A percentile compares a stretch with the other conserved stretches of the same genome.
phyloP scores from a whole-genome alignment of 1,284 basidiomycete species.

The Volvariella surrecta region DNA sequence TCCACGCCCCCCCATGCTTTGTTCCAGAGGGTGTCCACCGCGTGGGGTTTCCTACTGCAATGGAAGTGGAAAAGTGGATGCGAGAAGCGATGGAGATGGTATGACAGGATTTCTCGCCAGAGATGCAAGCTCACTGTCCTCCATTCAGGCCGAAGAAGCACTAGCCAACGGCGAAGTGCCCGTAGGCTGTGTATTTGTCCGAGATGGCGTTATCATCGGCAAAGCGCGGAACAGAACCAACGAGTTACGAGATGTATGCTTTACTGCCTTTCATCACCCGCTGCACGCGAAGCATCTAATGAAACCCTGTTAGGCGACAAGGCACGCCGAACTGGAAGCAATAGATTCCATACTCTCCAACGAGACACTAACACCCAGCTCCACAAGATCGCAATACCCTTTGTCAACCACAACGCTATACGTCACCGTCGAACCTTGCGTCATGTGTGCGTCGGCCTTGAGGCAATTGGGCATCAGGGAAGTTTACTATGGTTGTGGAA shows the following conservation, averaged over 20 bases:
- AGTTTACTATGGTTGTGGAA: constrained; percentile 92
- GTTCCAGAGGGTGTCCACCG: no score
- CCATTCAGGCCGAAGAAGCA: constrained; percentile 72
- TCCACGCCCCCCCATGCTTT: no score
- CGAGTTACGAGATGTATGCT: constrained; percentile 81
- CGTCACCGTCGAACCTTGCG: constrained; percentile 98
- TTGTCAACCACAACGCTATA: no score
- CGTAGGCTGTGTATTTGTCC: constrained; percentile 94
- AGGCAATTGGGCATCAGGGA: constrained; percentile 88
- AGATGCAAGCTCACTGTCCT: not conserved
- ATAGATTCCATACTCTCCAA: constrained; percentile 83
- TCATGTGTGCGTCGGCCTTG: constrained; percentile 97
- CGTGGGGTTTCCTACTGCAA: not conserved
- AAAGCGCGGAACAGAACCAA: constrained; percentile 91
- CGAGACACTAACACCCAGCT: constrained; percentile 42
- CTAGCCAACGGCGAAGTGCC: constrained; percentile 85
- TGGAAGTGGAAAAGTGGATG: no score
- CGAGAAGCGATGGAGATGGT: constrained; percentile 48
- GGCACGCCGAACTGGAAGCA: constrained; percentile 97
- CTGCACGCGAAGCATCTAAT: constrained; percentile 2
- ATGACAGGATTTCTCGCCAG: constrained; percentile 8
- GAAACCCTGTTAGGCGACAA: constrained; percentile 47
- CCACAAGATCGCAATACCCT: constrained; percentile 65
- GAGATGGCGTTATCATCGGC: constrained; percentile 70
- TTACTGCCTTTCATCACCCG: no score